A percentile compares a stretch with the other conserved stretches of the same genome.
Evolutionary conservation across 1,284 basidiomycete species (phyloP).

Genomic region (Ceratobasidium sp.): DNA sequence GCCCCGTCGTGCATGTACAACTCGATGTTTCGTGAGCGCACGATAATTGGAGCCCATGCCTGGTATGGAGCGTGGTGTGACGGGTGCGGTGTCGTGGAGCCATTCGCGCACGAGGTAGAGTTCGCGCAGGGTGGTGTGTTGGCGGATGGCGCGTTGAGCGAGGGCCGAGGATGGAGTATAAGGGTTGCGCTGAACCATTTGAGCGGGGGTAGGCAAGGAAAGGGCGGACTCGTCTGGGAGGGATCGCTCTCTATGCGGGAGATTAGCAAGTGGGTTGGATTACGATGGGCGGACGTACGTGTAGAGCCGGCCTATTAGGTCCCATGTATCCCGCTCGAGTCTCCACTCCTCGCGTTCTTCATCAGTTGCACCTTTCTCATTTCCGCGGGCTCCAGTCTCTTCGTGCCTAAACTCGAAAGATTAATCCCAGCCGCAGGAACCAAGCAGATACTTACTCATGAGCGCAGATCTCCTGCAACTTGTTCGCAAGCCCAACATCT

Average conservation of each 20-base stretch:
- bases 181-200: slow-evolving; percentile 61
- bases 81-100: slow-evolving; percentile 74
- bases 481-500: slow-evolving; percentile 70
- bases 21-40: slow-evolving; percentile 77
- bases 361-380: slow-evolving; percentile 52
- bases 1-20: slow-evolving; percentile 69
- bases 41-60: slow-evolving; percentile 80
- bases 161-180: slow-evolving; percentile 78
- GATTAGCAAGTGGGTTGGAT: slow-evolving; percentile 43
- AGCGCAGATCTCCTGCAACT: slow-evolving; percentile 66
- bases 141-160: slow-evolving; percentile 69
- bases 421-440: not conserved
- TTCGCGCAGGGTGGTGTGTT: slow-evolving; percentile 66
- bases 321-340: slow-evolving; percentile 83
- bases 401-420: slow-evolving; percentile 55
- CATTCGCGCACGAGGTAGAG: slow-evolving; percentile 81
- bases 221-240: slow-evolving; percentile 59
- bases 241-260: slow-evolving; percentile 64
- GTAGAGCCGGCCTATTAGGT: slow-evolving; percentile 70
- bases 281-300: slow-evolving; percentile 56
- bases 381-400: slow-evolving; percentile 58
- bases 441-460: slow-evolving; percentile 60
- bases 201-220: slow-evolving; percentile 59
- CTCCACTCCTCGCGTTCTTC: slow-evolving; percentile 67
- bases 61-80: slow-evolving; percentile 58